Evolutionary conservation across 2,329 filamentous ascomycete genomes (phyloP).

Genomic region (Botrytis deweyae): DNA sequence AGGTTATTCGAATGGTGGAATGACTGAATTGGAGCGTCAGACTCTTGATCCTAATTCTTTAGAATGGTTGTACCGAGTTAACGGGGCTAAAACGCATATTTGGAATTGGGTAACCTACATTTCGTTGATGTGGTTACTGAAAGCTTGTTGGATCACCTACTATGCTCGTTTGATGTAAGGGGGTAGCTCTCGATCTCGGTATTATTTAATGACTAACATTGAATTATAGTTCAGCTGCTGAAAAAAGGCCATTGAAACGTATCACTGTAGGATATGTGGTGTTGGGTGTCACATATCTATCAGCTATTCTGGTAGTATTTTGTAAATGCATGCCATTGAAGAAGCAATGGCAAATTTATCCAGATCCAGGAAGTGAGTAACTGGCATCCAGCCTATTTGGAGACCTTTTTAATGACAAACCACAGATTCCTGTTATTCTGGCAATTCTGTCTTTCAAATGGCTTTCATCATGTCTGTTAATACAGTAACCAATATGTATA

Average conservation of each 20-base stretch:
- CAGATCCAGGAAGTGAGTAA: constrained; percentile 17
- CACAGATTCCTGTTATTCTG: constrained; percentile 11
- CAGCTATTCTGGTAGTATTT: constrained; percentile 9
- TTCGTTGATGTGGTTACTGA: constrained; percentile 10
- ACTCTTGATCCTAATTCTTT: constrained; percentile 8
- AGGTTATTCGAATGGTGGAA: constrained; percentile 12
- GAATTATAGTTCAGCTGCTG: background rate
- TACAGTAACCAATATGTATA: constrained; percentile 9
- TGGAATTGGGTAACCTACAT: constrained; percentile 17
- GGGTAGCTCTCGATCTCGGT: background rate
- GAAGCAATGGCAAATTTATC: constrained; percentile 21
- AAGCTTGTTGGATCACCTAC: constrained; percentile 13
- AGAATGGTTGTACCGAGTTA: constrained; percentile 17
- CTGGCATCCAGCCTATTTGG: background rate
- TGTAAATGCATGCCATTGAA: constrained; percentile 17
- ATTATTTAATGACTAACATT: background rate
- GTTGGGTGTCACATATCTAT: constrained; percentile 4
- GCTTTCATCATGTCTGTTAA: constrained; percentile 10
- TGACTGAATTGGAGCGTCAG: constrained; percentile 1
- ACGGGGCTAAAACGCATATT: constrained; percentile 14
- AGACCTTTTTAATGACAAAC: background rate
- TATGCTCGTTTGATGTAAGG: constrained; percentile 13
- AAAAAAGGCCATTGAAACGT: constrained; percentile 5
- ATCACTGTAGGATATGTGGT: constrained; percentile 14
- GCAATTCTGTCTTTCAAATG: constrained; percentile 11